phyloP scores from a whole-genome alignment of 768 basidiomycete species.

The Tricholoma hemisulphureum region DNA sequence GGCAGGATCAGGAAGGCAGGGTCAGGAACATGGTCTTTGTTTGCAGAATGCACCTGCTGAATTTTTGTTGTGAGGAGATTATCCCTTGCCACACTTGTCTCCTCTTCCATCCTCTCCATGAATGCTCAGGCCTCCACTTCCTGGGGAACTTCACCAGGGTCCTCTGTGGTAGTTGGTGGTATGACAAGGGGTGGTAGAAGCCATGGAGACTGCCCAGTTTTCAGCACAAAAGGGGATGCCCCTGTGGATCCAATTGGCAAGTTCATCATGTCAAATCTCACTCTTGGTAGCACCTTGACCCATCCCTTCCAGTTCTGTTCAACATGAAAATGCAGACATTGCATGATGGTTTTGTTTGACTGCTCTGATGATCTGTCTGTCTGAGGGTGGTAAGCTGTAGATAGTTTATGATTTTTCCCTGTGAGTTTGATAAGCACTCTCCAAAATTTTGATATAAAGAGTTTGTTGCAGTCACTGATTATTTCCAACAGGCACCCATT shows the following conservation, averaged over 20 bases:
- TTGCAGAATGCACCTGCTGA: conserved; percentile 26
- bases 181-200: neutral
- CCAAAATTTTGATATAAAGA: conserved; percentile 24
- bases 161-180: neutral
- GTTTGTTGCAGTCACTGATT: conserved; percentile 28
- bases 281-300: conserved; percentile 17
- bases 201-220: neutral
- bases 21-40: conserved; percentile 22
- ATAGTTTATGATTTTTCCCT: neutral
- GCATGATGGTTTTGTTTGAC: conserved; percentile 1
- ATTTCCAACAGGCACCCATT: conserved; percentile 10
- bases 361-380: neutral
- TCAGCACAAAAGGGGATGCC: conserved; percentile 23
- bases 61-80: conserved; percentile 24
- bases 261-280: conserved; percentile 29
- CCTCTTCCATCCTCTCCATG: neutral
- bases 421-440: conserved; percentile 20
- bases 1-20: conserved; percentile 6
- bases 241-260: conserved; percentile 23
- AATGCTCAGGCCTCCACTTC: conserved; percentile 6
- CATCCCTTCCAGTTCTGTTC: conserved; percentile 26
- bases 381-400: neutral
- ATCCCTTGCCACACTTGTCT: conserved; percentile 26
- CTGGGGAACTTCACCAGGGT: neutral
- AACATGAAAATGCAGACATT: conserved; percentile 22